These are phyloP conservation scores for Exophiala sideris DNA, from an alignment of 2,329 filamentous ascomycete genomes.

Conservation along the genomic window DNA sequence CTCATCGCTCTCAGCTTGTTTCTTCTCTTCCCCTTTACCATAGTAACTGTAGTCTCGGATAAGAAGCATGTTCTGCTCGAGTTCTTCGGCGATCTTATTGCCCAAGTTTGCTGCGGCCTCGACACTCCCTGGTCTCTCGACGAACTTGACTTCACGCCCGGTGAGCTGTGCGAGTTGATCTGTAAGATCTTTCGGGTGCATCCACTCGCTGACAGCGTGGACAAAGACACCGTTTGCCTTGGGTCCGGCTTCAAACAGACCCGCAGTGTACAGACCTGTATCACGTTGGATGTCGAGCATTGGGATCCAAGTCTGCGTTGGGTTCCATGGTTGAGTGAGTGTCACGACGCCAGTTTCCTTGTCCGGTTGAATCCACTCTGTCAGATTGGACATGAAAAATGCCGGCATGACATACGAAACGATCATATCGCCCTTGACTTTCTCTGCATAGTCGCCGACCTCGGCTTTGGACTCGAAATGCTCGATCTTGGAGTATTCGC, in stretches of 20 bases:
- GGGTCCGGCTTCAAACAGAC: conserved; percentile 27
- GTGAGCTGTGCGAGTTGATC: conserved; percentile 39
- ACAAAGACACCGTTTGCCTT: conserved; percentile 41
- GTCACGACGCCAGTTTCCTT: conserved; percentile 32
- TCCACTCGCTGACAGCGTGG: conserved; percentile 42
- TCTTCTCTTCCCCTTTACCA: conserved; percentile 37
- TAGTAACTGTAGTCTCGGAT: conserved; percentile 54
- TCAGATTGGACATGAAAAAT: conserved; percentile 45
- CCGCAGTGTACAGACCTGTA: conserved; percentile 43
- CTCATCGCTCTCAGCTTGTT: conserved; percentile 22
- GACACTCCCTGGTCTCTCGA: conserved; percentile 36
- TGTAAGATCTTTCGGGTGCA: conserved; percentile 41
- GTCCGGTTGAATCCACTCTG: conserved; percentile 30
- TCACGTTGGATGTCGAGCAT: conserved; percentile 46
- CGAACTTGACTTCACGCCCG: conserved; percentile 36
- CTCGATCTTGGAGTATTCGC: conserved; percentile 34
- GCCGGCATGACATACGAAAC: conserved; percentile 42
- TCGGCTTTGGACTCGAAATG: conserved; percentile 45
- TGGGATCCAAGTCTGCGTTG: conserved; percentile 38
- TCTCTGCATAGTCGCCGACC: conserved; percentile 38
- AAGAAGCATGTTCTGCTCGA: conserved; percentile 54
- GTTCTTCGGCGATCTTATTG: conserved; percentile 45
- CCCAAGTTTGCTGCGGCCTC: conserved; percentile 43
- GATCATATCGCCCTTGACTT: conserved; percentile 29
- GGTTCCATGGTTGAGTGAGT: conserved; percentile 29